These are phyloP conservation scores for Medicago truncatula DNA, from an alignment of 306 rosid genomes.

Conservation along the genomic window MtrunA17r5.0-ANR NC_053049.1:35920501-35921000, in stretches of 20 bases:
- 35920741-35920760: slow-evolving; percentile 62
- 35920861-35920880: slow-evolving; percentile 44
- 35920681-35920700: slow-evolving; percentile 29
- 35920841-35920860: slow-evolving; percentile 83
- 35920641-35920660: too few relatives aligned
- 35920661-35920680: background rate
- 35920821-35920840: slow-evolving; percentile 59
- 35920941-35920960: slow-evolving; percentile 46
- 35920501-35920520: too few relatives aligned
- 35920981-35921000: slow-evolving; percentile 38
- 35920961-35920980: slow-evolving; percentile 45
- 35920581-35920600: too few relatives aligned
- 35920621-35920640: too few relatives aligned
- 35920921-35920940: slow-evolving; percentile 70
- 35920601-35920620: too few relatives aligned
- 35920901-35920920: slow-evolving; percentile 64
- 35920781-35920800: slow-evolving; percentile 43
- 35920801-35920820: slow-evolving; percentile 53
- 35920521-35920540: too few relatives aligned
- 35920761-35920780: slow-evolving; percentile 52
- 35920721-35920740: slow-evolving; percentile 15
- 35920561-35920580: too few relatives aligned
- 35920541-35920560: too few relatives aligned
- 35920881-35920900: slow-evolving; percentile 39
- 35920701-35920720: background rate